These are phyloP conservation scores for Claviceps spartinae DNA, from an alignment of 2,329 filamentous ascomycete genomes.

Conservation along the genomic window DNA sequence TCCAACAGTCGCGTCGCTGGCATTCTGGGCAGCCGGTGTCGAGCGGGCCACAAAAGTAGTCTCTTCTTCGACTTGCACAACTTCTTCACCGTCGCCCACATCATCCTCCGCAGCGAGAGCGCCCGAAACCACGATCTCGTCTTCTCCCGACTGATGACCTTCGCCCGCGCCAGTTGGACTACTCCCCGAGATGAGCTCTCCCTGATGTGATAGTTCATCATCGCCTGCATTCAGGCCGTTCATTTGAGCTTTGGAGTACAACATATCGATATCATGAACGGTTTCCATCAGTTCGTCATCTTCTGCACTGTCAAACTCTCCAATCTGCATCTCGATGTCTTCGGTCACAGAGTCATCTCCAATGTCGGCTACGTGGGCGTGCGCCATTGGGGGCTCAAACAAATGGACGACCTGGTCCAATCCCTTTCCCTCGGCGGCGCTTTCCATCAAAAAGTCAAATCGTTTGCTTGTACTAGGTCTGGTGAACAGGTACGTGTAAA, in stretches of 20 bases:
- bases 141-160: not conserved
- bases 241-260: not conserved
- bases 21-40: not conserved
- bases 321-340: slow-evolving; percentile 5
- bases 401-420: slow-evolving; percentile 27
- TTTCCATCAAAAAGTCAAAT: slow-evolving; percentile 27
- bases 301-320: slow-evolving; percentile 12
- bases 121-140: slow-evolving; percentile 1
- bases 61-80: slow-evolving; percentile 6
- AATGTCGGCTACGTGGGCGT: not conserved
- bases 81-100: slow-evolving; percentile 10
- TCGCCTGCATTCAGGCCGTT: not conserved
- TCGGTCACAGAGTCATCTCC: slow-evolving; percentile 1
- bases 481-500: slow-evolving; percentile 30
- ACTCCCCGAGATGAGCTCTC: not conserved
- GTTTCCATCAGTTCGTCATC: slow-evolving; percentile 7
- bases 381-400: slow-evolving; percentile 17
- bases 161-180: not conserved
- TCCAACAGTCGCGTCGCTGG: not conserved
- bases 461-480: slow-evolving; percentile 25
- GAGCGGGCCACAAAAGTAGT: slow-evolving; percentile 7
- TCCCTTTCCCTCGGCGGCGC: slow-evolving; percentile 26
- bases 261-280: slow-evolving; percentile 11
- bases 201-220: not conserved
- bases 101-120: slow-evolving; percentile 10